Base-by-base conservation (phyloP, 169 alveolate genomes). In the Eimeria acervulina region DNA sequence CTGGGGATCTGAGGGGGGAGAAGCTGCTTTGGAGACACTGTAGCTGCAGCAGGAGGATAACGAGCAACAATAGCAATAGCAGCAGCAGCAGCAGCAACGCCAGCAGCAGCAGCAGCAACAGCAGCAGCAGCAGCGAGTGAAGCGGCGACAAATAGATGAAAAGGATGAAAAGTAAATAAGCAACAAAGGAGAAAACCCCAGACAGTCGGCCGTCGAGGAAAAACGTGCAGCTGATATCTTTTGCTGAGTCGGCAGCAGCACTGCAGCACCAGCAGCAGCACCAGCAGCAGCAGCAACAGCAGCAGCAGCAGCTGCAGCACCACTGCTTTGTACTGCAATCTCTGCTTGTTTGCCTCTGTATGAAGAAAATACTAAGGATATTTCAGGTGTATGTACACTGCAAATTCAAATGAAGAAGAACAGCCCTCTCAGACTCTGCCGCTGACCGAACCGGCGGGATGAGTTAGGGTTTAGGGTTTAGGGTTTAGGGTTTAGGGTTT, bases 401-500 rank as follows among this genome's bases (percentile, higher is more conserved):
- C 44, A 36, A 68, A 68, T 31, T 68, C 80, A 36, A 68, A 12
- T 13, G 38, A 6, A 28, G 5, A 21, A 21, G 21, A 68, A 8
- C 80, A 10, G 80, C 80, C 42, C 4, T 12, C 80, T 10, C 42
- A 12, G 19, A 13, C 12, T 15, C 21, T 17, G 59, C 59, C 26
- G 80, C 40, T 28, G 44, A 28, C 80, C 42, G 40, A 1, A 36
- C 26, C 26, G 59, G 59, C 59, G 7, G 80, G 12, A 21, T 17
- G 80, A 21, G 6, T 59, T 76, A 42, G 51, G 51, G 61, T 76
- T 76, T 12, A 38, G 87, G 51, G 59, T 76, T 76, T 76, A 76
- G 36, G 87, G 87, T 38, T 76, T 76, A 76, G 87, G 87, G 87
- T 76, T 76, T 76, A 42, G 87, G 59, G 87, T 13, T 38, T 36